Conservation (phyloP, 257 asterid genomes). For the Lycium barbarum region DNA sequence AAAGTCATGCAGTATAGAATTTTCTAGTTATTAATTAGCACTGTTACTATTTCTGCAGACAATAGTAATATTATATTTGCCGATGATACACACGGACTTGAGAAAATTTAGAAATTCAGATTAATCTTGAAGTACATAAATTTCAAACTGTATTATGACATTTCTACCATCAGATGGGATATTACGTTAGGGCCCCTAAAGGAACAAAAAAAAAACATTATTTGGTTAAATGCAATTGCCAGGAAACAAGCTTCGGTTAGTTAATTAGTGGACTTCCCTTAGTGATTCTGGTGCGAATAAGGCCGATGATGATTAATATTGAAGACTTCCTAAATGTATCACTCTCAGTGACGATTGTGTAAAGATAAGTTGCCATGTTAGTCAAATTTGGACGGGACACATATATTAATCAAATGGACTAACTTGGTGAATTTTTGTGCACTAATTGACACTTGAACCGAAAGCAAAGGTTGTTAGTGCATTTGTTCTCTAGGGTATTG, state of each 20-base stretch:
- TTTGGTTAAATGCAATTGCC: background rate
- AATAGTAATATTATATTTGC: background rate
- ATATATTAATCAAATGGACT: background rate
- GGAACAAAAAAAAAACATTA: background rate
- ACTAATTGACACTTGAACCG: background rate
- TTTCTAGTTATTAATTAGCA: background rate
- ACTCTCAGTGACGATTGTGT: background rate
- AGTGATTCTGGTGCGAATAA: background rate
- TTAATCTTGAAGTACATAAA: background rate
- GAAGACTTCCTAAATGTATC: background rate
- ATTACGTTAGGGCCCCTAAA: background rate
- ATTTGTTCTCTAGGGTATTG: background rate
- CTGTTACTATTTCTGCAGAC: background rate
- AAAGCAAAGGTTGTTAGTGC: background rate
- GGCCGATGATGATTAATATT: background rate
- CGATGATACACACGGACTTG: background rate
- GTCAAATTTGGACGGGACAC: background rate
- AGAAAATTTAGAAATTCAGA: background rate
- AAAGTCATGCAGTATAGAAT: background rate
- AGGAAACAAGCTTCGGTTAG: background rate
- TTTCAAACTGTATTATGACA: background rate
- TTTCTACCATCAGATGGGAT: background rate
- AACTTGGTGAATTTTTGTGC: background rate
- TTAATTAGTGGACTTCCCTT: background rate
- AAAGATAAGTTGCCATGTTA: no score